Base-by-base conservation (phyloP, 2,329 filamentous ascomycete genomes). In the Alternaria ethzedia region DNA sequence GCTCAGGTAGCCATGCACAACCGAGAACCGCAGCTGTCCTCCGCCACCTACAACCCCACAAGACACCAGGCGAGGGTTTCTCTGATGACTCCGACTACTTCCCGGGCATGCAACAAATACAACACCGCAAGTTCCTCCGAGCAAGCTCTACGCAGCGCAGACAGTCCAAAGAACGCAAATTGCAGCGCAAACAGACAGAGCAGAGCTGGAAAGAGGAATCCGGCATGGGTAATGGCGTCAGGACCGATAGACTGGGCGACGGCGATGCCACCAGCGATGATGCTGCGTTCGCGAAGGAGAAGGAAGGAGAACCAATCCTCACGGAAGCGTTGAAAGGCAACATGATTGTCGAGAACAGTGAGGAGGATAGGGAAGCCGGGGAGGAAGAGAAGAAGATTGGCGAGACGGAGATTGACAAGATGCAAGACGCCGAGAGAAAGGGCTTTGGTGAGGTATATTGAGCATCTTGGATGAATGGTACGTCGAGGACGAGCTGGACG, bases 241-340 rank as follows among this genome's bases (percentile, higher is more conserved):
- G 78, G 41, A 83, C 83, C 0, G 83, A 86, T 70, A 73, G 80
- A 6, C 71, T 86, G 15, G 83, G 83, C 1, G 83, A 85, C 43
- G 73, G 73, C 15, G 74, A 77, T 21, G 71, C 62, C 0, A 71
- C 68, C 4, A 73, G 72, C 43, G 73, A 74, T 17, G 68, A 73
- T 1, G 69, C 59, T 21, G 66, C 61, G 2, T 55, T 23, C 5
- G 59, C 54, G 2, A 58, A 59, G 26, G 36, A 32, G 2, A 60
- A 66, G 46, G 57, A 50, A 9, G 66, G 66, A 11, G 70, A 71
- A 26, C 67, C 70, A 1, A 78, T 78, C 6, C 46, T 79, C 15
- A 67, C 67, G 20, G 76, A 79, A 56, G 75, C 76, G 0, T 67
- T 77, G 9, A 79, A 77, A 50, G 77, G 77, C 2, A 67, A 75